Conservation (phyloP, 2,329 filamentous ascomycete genomes). For the Aspergillus sp. region DNA sequence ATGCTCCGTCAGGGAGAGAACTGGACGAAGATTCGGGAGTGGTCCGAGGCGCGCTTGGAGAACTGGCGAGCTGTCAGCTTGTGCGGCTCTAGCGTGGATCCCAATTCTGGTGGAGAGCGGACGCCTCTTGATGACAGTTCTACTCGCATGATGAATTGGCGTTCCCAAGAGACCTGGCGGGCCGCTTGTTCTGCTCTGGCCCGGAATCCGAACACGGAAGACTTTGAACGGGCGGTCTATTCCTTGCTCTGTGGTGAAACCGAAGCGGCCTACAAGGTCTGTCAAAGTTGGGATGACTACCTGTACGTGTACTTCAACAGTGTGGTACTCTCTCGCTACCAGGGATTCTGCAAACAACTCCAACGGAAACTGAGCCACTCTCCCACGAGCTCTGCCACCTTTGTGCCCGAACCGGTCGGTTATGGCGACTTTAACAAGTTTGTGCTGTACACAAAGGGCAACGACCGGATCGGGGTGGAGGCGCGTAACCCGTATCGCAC, state of each 20-base stretch:
- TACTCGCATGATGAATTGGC: conserved; percentile 42
- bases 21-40: conserved; percentile 72
- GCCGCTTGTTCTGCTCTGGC: conserved; percentile 47
- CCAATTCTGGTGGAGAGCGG: conserved; percentile 22
- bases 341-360: conserved; percentile 57
- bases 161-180: conserved; percentile 37
- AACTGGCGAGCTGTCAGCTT: conserved; percentile 85
- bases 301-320: conserved; percentile 86
- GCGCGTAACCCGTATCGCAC: conserved; percentile 44
- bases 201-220: conserved; percentile 62
- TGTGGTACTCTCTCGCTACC: conserved; percentile 76
- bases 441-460: conserved; percentile 33
- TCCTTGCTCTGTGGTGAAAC: conserved; percentile 85
- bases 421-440: conserved; percentile 39
- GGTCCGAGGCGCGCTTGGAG: conserved; percentile 82
- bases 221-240: conserved; percentile 86
- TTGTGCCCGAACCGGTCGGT: conserved; percentile 55
- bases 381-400: conserved; percentile 51
- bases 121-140: conserved; percentile 35
- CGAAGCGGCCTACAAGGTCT: conserved; percentile 71
- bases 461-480: conserved; percentile 37
- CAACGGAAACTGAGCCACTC: conserved; percentile 50
- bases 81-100: conserved; percentile 54
- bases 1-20: conserved; percentile 81
- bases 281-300: conserved; percentile 78